phyloP scores from a whole-genome alignment of 169 alveolate species.

The Fabrea salina region DNA sequence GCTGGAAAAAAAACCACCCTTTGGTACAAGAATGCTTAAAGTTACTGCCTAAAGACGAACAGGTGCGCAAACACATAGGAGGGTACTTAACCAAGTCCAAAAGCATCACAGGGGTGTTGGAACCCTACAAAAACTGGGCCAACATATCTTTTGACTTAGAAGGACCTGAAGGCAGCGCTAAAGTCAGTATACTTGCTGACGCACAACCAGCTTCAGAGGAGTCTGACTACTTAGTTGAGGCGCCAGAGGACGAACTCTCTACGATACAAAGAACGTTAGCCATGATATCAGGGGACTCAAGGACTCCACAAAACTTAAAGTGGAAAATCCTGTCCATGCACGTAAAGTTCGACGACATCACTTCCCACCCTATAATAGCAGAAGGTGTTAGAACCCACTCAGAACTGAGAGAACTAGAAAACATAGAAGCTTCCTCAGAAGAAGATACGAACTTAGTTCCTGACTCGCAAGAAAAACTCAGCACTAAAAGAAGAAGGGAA shows the following conservation, averaged over 20 bases:
- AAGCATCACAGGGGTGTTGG: neutral
- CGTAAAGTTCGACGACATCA: neutral
- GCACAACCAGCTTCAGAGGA: neutral
- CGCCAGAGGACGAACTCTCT: neutral
- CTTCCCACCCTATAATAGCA: neutral
- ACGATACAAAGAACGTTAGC: neutral
- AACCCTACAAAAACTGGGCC: slow-evolving; percentile 16
- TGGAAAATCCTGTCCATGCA: slow-evolving; percentile 18
- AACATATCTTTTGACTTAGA: neutral
- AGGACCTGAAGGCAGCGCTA: neutral
- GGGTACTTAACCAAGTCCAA: neutral
- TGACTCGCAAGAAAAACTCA: neutral
- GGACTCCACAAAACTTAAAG: neutral
- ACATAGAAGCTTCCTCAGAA: neutral
- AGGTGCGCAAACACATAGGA: neutral
- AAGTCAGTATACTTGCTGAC: slow-evolving; percentile 17
- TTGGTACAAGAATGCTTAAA: neutral
- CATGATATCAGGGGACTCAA: neutral
- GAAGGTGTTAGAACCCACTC: neutral
- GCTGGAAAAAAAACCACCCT: slow-evolving; percentile 23
- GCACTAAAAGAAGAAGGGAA: neutral
- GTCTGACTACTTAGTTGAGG: neutral
- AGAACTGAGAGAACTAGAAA: neutral
- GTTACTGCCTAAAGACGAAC: slow-evolving; percentile 5
- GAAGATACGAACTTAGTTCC: neutral